Percentiles rank a stretch among this genome's conserved stretches.
Conservation (phyloP, 805 yeast species). For the Kregervanrija pseudodelftensis region DNA sequence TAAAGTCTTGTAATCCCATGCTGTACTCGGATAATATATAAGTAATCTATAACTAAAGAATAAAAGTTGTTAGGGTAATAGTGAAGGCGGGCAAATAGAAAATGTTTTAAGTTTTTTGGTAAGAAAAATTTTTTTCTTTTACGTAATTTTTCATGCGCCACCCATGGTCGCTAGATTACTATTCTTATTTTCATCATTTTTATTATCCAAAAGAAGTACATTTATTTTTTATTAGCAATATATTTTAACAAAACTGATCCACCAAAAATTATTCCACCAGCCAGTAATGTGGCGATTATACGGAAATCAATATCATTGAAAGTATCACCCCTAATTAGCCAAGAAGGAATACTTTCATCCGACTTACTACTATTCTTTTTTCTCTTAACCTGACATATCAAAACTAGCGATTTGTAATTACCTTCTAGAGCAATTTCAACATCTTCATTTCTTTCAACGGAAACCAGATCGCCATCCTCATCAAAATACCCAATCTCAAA, state of each 20-base stretch:
- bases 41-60: too few relatives aligned
- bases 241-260: not conserved
- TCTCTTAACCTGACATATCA: constrained; percentile 6
- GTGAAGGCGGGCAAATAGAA: too few relatives aligned
- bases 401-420: constrained; percentile 4
- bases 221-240: too few relatives aligned
- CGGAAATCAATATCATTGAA: not conserved
- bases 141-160: too few relatives aligned
- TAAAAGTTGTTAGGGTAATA: too few relatives aligned
- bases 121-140: too few relatives aligned
- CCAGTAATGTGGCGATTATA: not conserved
- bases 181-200: too few relatives aligned
- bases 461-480: constrained; percentile 31
- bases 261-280: not conserved
- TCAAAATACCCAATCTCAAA: constrained; percentile 32
- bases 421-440: constrained; percentile 21
- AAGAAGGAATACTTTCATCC: too few relatives aligned
- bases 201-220: too few relatives aligned
- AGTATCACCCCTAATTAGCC: not conserved
- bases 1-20: constrained; percentile 17
- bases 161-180: too few relatives aligned
- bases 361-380: not conserved
- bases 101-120: too few relatives aligned
- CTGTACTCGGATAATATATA: too few relatives aligned
- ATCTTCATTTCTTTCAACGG: constrained; percentile 29